Evolutionary conservation across 768 basidiomycete genomes (phyloP).

Genomic region (Kwoniella botswanensis): DNA sequence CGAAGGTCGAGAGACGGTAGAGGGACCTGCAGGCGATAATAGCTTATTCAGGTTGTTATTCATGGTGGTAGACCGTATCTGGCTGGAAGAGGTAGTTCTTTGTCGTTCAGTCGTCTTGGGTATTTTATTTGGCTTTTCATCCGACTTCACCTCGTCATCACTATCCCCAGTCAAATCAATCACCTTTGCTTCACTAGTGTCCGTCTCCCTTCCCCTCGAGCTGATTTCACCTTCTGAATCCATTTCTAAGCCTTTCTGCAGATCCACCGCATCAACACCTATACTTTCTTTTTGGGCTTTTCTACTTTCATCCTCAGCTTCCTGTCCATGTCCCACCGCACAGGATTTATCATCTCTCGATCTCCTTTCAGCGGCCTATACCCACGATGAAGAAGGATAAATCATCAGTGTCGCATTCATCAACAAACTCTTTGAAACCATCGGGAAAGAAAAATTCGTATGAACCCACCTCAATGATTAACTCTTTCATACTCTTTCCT

Average conservation of each 20-base stretch:
- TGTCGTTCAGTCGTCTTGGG: slow-evolving; percentile 42
- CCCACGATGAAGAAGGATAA: slow-evolving; percentile 51
- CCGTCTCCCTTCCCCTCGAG: neutral
- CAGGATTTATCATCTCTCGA: slow-evolving; percentile 75
- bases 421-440: too few species aligned
- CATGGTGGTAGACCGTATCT: neutral
- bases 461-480: slow-evolving; percentile 70
- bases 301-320: slow-evolving; percentile 61
- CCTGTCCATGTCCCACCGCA: slow-evolving; percentile 42
- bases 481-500: slow-evolving; percentile 69
- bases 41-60: neutral
- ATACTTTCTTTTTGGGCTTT: slow-evolving; percentile 74
- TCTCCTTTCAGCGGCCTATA: slow-evolving; percentile 84
- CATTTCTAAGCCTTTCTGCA: slow-evolving; percentile 8
- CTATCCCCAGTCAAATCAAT: slow-evolving; percentile 24
- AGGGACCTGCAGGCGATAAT: neutral
- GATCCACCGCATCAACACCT: slow-evolving; percentile 63
- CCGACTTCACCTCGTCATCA: slow-evolving; percentile 1
- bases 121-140: neutral
- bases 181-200: neutral
- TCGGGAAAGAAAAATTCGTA: neutral
- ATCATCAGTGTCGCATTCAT: neutral
- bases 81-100: slow-evolving; percentile 1
- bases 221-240: neutral
- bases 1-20: neutral